phyloP scores from a whole-genome alignment of 208 protist species.

The Trichomonas tenax region DNA sequence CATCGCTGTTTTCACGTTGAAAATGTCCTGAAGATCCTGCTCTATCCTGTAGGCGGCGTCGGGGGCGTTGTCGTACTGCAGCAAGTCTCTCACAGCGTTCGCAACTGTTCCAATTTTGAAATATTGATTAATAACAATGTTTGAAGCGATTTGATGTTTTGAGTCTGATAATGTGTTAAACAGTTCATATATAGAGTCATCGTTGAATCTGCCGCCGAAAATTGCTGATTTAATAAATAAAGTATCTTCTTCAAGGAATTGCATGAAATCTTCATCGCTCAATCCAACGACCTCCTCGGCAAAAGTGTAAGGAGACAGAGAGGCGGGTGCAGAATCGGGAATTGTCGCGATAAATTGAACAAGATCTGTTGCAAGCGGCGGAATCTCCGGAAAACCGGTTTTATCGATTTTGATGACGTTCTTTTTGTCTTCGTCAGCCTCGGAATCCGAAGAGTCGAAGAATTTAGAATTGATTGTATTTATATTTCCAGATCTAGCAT shows the following conservation, averaged over 20 bases:
- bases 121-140: background rate
- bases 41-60: background rate
- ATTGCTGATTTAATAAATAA: background rate
- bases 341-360: background rate
- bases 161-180: background rate
- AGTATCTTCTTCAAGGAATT: slow-evolving; percentile 13
- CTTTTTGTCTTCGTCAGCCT: background rate
- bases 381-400: background rate
- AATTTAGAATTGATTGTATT: background rate
- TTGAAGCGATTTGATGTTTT: background rate
- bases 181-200: background rate
- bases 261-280: background rate
- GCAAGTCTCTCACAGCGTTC: background rate
- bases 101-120: background rate
- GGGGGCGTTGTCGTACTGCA: background rate
- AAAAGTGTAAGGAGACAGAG: background rate
- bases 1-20: background rate
- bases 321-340: background rate
- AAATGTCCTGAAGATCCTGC: background rate
- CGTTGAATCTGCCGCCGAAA: background rate
- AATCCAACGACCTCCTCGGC: background rate
- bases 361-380: background rate
- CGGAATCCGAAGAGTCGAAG: background rate
- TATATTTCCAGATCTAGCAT: background rate
- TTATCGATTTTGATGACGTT: background rate